phyloP scores from a whole-genome alignment of 2,329 filamentous ascomycete species.

The Trichoderma arundinaceum region DNA sequence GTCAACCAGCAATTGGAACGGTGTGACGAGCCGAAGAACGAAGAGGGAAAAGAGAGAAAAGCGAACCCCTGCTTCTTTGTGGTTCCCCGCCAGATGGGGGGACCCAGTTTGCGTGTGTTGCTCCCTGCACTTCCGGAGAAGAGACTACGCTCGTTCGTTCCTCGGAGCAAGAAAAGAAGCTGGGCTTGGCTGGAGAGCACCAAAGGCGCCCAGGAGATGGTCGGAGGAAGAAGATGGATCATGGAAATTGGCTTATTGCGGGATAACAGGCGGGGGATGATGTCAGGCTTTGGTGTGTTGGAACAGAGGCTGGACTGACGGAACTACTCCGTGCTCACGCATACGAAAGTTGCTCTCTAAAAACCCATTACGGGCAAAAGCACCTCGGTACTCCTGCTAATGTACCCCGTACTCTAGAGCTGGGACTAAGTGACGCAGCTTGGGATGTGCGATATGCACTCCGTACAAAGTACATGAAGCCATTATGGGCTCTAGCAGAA shows the following conservation, averaged over 20 bases:
- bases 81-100: constrained; percentile 1
- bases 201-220: neutral
- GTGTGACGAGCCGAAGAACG: neutral
- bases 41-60: neutral
- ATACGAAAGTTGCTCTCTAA: neutral
- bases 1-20: neutral
- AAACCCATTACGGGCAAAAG: neutral
- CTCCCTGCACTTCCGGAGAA: neutral
- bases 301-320: neutral
- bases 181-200: neutral
- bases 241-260: neutral
- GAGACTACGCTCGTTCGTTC: neutral
- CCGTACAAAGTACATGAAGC: constrained; percentile 19
- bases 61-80: neutral
- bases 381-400: constrained; percentile 16
- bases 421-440: neutral
- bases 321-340: constrained; percentile 16
- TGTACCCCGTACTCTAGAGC: constrained; percentile 24
- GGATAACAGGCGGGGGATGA: constrained; percentile 6
- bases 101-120: neutral
- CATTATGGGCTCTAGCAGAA: constrained; percentile 18
- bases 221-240: neutral
- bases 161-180: neutral
- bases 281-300: constrained; percentile 5
- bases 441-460: constrained; percentile 10